Evolutionary conservation across 768 basidiomycete genomes (phyloP), one percentile per base, ranked within the genome.

Genomic region (Jaapia argillacea): DNA sequence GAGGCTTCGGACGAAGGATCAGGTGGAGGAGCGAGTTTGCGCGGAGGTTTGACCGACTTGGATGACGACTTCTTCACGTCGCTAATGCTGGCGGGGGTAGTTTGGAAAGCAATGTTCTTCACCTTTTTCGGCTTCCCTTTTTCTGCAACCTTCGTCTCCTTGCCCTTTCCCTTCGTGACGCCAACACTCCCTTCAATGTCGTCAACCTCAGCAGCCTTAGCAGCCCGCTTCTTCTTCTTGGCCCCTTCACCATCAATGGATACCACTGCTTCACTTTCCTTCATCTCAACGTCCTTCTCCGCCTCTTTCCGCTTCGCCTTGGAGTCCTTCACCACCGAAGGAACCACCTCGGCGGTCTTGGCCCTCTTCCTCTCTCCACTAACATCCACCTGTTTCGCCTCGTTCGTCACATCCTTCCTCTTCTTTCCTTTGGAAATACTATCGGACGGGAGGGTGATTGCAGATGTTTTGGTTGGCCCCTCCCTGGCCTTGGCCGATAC

Each of bases 221-320:
- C 37, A 7, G 12, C 20, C 13, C 37, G 7, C 37, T 22, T 22
- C 37, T 38, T 38, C 10, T 10, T 10, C 7, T 38, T 38, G 21
- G 37, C 10, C 37, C 22, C 37, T 25, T 40, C 6, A 25, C 14
- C 16, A 14, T 12, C 18, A n/a, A 22, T 24, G 13, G 23, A 39
- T 20, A 12, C 21, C 6, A 24, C 40, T 12, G 10, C 44, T 47
- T 48, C 24, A 4, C 40, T 36, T 44, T 38, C 45, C 35, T 18
- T 24, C 28, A 3, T 18, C 5, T 43, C 21, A 12, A 4, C 23
- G 38, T 43, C 36, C 41, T 42, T 45, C 24, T 23, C 43, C 6
- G 33, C 39, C 21, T 35, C 42, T 35, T 51, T 40, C 31, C 36
- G 40, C 28, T 44, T 49, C 25, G 35, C 42, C 41, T 43, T 45